Base-by-base conservation (phyloP, 306 rosid species). In the Cucurbita ficifolia region DNA sequence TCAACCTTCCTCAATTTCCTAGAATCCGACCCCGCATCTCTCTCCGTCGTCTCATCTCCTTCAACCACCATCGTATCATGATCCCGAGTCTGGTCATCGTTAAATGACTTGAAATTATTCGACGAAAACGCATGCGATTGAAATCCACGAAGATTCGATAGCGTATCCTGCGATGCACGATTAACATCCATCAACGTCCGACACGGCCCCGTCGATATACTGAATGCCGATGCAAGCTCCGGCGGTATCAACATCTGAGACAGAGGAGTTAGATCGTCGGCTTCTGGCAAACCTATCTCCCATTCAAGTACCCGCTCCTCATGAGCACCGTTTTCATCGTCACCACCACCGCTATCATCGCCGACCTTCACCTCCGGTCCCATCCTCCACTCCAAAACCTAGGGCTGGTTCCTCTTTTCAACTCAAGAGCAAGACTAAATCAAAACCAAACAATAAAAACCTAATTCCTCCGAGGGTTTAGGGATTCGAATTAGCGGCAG, bases 181-280 rank as follows among this genome's bases (percentile, higher is more conserved):
- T 86, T 89, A 46, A 95, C 97, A n/a, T 95, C 99, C 49, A 80
- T 2, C 40, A 73, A 57, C 0, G 90, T 83, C 36, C 91, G 88
- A 63, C 22, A 62, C 3, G 87, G 88, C 79, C 78, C 92, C 77
- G 96, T 96, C 2, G 90, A 81, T 62, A 93, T 93, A 64, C 97
- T 86, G 77, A 93, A 93, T 49, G 98, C 99, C 16, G 91, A 80
- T 5, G 97, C 97, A 4, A 91, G 87, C 76, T 88, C 96, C 59
- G 89, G 87, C 61, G 97, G 89, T 46, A 90, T 88, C 79, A 93
- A 54, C 35, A 50, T 58, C 88, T 88, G 96, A 22, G 92, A 86
- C 4, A 93, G 80, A 29, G 98, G 97, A 14, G 94, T 85, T 40
- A 93, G 82, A 76, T 90, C 98, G 16, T 86, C 85, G 24, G 76